Evolutionary conservation across 2,329 filamentous ascomycete genomes (phyloP).

Genomic region (Penicillium frequentans): DNA sequence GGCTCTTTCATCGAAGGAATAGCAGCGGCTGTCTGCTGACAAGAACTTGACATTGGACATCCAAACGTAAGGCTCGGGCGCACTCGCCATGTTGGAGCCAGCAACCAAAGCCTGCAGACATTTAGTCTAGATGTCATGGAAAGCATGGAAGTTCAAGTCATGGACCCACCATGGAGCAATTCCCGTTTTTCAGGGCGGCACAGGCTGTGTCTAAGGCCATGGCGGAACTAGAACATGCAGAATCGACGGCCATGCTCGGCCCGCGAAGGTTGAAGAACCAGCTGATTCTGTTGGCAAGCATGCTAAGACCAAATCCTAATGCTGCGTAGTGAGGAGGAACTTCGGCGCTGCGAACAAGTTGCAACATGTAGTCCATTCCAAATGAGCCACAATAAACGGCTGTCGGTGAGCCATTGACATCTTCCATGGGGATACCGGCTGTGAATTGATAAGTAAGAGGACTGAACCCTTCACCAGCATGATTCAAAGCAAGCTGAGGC

Average conservation of each 20-base stretch:
- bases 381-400: conserved; percentile 35
- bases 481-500: background rate
- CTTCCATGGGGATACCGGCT: conserved; percentile 28
- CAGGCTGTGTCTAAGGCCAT: conserved; percentile 20
- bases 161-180: too few species aligned
- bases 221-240: conserved; percentile 29
- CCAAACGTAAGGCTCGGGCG: background rate
- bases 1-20: background rate
- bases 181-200: too few species aligned
- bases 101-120: too few species aligned
- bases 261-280: conserved; percentile 31
- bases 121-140: too few species aligned
- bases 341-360: conserved; percentile 12
- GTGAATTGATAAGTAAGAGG: too few species aligned
- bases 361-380: conserved; percentile 29
- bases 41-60: background rate
- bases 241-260: conserved; percentile 28
- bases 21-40: background rate
- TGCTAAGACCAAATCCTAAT: conserved; percentile 18
- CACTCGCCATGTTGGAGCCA: too few species aligned
- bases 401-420: conserved; percentile 30
- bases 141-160: too few species aligned
- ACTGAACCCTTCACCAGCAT: too few species aligned
- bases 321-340: background rate
- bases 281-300: conserved; percentile 33